Evolutionary conservation across 2,329 filamentous ascomycete species (phyloP), one percentile per base, ranked within the genome.

Genomic region (Claviceps pazoutovae): DNA sequence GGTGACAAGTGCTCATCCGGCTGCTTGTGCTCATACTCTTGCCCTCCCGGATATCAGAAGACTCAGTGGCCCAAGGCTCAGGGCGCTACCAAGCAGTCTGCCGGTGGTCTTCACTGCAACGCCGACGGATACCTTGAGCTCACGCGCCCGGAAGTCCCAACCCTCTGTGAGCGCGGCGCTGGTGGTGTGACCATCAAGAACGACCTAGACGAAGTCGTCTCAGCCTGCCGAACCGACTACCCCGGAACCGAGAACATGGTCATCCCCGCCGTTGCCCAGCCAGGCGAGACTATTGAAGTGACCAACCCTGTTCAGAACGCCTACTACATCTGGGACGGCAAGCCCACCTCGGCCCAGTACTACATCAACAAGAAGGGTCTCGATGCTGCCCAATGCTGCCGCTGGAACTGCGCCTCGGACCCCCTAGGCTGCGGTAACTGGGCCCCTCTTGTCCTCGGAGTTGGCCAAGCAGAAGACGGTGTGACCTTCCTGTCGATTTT

Each of bases 141-240:
- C 46, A 94, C 88, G 61, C 88, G 89, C 62, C 59, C 75, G 1
- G 67, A 65, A n/a, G 77, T 73, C 56, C 76, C 77, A 55, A 84
- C 75, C 48, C 82, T 98, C 37, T 98, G 93, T 70, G 80, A 84
- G 62, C 59, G 70, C 36, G 89, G 90, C 56, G 76, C 78, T 48
- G 80, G 82, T 42, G 79, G 83, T 57, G 79, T 96, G 58, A 74
- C 74, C 54, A 79, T 95, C 54, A 64, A 83, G 67, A 98, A 95
- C 76, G 80, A 83, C 51, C 75, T 96, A 37, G 63, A 68, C 48
- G 64, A 78, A 39, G 70, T 77, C 44, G 84, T 87, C 30, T 78
- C 84, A 45, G 78, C 95, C 59, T 98, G 93, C 80, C 88, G 88
- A 68, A 97, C 93, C 58, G 89, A 96, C 68, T 98, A 98, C 71